Base-by-base conservation (phyloP, 2,329 filamentous ascomycete species). In the Pseudogymnoascus sp. region DNA sequence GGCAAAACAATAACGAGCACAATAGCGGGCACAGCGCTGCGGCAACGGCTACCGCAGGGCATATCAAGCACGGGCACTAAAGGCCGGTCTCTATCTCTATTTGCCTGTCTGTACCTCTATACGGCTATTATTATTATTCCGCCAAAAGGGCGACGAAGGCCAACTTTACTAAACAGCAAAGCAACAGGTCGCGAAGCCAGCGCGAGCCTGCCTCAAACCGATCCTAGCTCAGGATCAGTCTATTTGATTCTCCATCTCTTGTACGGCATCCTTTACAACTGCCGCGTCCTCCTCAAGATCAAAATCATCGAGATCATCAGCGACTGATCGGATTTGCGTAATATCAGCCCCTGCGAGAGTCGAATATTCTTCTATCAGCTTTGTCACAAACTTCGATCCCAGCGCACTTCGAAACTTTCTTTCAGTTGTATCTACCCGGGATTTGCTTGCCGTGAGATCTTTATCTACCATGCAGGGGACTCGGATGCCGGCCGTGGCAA, bases 121-220 rank as follows among this genome's bases (percentile, higher is more conserved):
- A 25, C 41, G 12, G n/a, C 21, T 11, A 43, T 23, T 43, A 43
- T 43, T 43, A 45, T 45, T 45, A 45, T 45, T 45, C 59, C 61
- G 64, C 64, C 52, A 62, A 38, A 0, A 64, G 61, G 23, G 52
- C 61, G 62, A 64, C 61, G 58, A 65, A 60, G 43, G 64, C 59
- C 33, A 66, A 66, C 61, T 62, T 60, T 64, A 65, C 35, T 33
- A 21, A 63, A 64, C 31, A 62, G 41, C 58, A 66, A 64, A 45
- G 41, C 41, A 45, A 25, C 41, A 59, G 65, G 49, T 63, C 61
- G 61, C 63, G 41, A 64, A 64, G 63, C 63, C 16, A 35, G 61
- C 37, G 40, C 38, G 52, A 63, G 38, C 40, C 40, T 43, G 18
- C 40, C 40, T 43, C 18, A 43, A 43, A 43, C 40, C 18, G 18